A percentile compares a stretch with the other conserved stretches of the same genome.
Conservation (phyloP, 2,329 filamentous ascomycete species). For the Diaporthe longicolla region DNA sequence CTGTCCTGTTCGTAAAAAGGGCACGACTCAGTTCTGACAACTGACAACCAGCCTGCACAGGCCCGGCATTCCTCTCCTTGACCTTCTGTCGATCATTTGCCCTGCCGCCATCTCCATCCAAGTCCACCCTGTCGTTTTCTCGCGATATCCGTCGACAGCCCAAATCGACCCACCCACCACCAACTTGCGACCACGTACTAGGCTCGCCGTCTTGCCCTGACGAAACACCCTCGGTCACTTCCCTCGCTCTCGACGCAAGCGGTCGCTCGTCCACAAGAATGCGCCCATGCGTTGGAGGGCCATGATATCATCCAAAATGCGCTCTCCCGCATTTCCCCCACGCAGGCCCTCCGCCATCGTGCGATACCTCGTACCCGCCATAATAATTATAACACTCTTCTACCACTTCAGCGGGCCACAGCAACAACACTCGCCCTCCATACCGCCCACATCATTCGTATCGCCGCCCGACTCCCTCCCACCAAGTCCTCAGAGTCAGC, state of each 20-base stretch:
- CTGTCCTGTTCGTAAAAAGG: background rate
- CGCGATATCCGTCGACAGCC: background rate
- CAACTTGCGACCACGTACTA: slow-evolving; percentile 13
- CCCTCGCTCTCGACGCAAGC: slow-evolving; percentile 16
- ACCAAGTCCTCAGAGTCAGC: slow-evolving; percentile 20
- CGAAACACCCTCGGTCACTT: background rate
- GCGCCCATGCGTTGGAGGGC: slow-evolving; percentile 42
- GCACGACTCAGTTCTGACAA: background rate
- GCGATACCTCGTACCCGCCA: slow-evolving; percentile 54
- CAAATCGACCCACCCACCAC: slow-evolving; percentile 11
- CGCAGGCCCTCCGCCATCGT: slow-evolving; percentile 57
- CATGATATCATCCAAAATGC: slow-evolving; percentile 50
- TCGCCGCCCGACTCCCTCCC: slow-evolving; percentile 2
- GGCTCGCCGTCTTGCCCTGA: background rate
- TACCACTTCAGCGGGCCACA: slow-evolving; percentile 48
- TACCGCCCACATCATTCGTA: slow-evolving; percentile 10
- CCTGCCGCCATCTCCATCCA: background rate
- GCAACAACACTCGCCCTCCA: background rate
- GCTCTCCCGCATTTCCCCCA: slow-evolving; percentile 56
- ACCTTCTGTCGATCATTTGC: slow-evolving; percentile 35
- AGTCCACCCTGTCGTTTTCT: slow-evolving; percentile 27
- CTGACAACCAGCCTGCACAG: slow-evolving; percentile 10
- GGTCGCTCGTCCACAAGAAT: slow-evolving; percentile 35
- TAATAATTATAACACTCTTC: slow-evolving; percentile 50
- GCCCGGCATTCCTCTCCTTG: slow-evolving; percentile 37